These are phyloP conservation scores for Neospora caninum DNA, from an alignment of 169 alveolate species.

Conservation along the genomic window DNA sequence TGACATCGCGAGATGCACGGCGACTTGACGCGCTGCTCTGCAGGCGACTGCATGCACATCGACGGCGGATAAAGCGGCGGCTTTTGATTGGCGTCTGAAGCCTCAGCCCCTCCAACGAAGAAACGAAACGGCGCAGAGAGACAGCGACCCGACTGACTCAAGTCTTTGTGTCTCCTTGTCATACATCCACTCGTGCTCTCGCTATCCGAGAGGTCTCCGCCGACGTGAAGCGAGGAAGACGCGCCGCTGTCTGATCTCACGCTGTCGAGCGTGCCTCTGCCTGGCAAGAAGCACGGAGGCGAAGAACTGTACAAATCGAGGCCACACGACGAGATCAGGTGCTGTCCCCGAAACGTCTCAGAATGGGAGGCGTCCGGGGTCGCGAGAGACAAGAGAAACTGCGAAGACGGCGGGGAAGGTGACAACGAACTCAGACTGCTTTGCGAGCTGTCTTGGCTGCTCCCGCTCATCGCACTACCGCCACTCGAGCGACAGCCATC, in stretches of 20 bases:
- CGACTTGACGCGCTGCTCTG: too few relatives aligned
- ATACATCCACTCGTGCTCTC: conserved; percentile 5
- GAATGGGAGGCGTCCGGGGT: neutral
- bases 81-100: neutral
- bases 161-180: conserved; percentile 5
- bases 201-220: neutral
- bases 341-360: too few relatives aligned
- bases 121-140: neutral
- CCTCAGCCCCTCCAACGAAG: neutral
- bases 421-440: conserved; percentile 13
- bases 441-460: conserved; percentile 36
- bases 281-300: neutral
- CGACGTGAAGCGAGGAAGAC: neutral
- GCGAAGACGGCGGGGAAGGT: neutral
- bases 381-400: neutral
- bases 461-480: conserved; percentile 12
- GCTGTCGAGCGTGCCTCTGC: neutral
- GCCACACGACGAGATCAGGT: too few relatives aligned
- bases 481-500: conserved; percentile 7
- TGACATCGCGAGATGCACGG: too few relatives aligned
- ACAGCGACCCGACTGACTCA: neutral
- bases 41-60: neutral
- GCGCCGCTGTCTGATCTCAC: neutral
- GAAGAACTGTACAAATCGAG: neutral
- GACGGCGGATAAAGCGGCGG: neutral